Conservation (phyloP, 2,329 filamentous ascomycete species). For the Stemphylium lycopersici region DNA sequence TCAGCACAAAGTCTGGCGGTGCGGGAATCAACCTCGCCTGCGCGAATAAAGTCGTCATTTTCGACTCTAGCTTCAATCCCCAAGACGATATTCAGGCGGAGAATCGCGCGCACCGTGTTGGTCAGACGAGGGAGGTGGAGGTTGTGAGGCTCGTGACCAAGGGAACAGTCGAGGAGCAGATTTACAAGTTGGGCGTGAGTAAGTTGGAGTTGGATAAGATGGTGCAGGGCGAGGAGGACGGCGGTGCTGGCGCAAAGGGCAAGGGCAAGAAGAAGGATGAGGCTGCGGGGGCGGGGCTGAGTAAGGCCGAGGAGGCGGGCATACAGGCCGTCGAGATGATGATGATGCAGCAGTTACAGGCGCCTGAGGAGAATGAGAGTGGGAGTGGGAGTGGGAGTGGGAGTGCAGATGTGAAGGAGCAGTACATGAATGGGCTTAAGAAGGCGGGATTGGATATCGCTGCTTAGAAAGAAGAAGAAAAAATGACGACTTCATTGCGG, state of each 20-base stretch:
- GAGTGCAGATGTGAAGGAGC: conserved; percentile 47
- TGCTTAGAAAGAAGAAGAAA: too few species aligned
- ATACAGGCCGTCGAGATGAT: conserved; percentile 49
- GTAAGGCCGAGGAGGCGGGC: conserved; percentile 42
- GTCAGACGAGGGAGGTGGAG: conserved; percentile 88
- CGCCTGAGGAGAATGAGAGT: conserved; percentile 1
- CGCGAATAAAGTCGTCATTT: conserved; percentile 97
- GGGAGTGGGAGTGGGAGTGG: not conserved
- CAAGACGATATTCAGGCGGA: conserved; percentile 99
- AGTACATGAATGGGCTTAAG: conserved; percentile 51
- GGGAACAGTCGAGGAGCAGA: conserved; percentile 89
- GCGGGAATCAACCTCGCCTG: conserved; percentile 95
- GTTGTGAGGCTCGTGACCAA: conserved; percentile 82
- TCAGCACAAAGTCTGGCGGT: conserved; percentile 93
- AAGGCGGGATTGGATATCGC: conserved; percentile 49
- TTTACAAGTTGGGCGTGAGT: conserved; percentile 87
- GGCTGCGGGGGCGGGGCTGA: conserved; percentile 34
- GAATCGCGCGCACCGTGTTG: conserved; percentile 93
- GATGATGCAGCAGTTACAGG: conserved; percentile 44
- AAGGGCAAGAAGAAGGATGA: conserved; percentile 29
- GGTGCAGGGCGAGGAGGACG: conserved; percentile 66
- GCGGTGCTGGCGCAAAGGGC: conserved; percentile 25
- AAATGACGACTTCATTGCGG: not conserved
- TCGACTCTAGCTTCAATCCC: conserved; percentile 96
- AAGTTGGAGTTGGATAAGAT: conserved; percentile 88